phyloP scores from a whole-genome alignment of 1,284 basidiomycete species.

The Boletus sp. region DNA sequence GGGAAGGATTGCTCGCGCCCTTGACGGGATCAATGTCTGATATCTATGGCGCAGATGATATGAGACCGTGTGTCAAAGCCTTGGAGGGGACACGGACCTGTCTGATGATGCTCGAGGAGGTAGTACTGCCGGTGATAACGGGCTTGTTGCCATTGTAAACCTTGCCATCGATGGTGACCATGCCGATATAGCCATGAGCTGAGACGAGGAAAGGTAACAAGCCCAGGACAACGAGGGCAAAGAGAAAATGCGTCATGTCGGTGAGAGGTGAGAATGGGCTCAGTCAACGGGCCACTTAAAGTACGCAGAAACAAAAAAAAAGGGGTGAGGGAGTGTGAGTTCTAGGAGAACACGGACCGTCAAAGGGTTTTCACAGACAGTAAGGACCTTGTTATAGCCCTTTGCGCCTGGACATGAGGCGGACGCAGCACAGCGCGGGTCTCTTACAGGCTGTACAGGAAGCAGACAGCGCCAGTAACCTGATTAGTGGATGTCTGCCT shows the following conservation, averaged over 20 bases:
- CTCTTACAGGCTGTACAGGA: neutral
- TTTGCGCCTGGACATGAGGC: constrained; percentile 20
- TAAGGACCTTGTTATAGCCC: constrained; percentile 25
- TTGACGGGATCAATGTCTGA: constrained; percentile 47
- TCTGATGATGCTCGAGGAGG: constrained; percentile 40
- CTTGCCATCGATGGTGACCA: constrained; percentile 40
- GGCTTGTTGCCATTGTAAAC: constrained; percentile 37
- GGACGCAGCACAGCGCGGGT: constrained; percentile 23
- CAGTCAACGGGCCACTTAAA: constrained; percentile 29
- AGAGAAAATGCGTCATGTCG: constrained; percentile 24
- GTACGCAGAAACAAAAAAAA: constrained; percentile 14
- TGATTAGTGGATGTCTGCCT: constrained; percentile 10
- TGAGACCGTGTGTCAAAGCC: neutral
- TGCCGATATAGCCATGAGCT: constrained; percentile 39
- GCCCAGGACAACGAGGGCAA: constrained; percentile 15
- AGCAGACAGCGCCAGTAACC: neutral
- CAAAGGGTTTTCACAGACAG: neutral
- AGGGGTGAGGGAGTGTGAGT: neutral
- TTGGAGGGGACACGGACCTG: constrained; percentile 27
- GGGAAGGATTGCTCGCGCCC: constrained; percentile 41
- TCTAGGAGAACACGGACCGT: neutral
- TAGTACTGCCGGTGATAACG: constrained; percentile 21
- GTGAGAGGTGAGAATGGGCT: constrained; percentile 7
- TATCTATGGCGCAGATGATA: constrained; percentile 18
- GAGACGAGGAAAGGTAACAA: constrained; percentile 29